phyloP scores from a whole-genome alignment of 768 basidiomycete species.

The Lentinula boryana region DNA sequence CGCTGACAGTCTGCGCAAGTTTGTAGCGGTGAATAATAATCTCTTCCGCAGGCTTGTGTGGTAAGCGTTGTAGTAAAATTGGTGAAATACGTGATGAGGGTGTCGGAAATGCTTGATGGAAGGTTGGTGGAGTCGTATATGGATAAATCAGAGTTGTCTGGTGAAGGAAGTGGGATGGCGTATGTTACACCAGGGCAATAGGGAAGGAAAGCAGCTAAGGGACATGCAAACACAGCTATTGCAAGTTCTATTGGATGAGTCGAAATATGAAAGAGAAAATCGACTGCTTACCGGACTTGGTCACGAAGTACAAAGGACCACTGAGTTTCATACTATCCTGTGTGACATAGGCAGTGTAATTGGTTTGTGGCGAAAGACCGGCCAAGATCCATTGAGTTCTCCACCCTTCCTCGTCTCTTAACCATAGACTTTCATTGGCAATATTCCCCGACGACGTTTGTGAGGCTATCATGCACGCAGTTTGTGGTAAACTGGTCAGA shows the following conservation, averaged over 20 bases:
- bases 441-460: slow-evolving; percentile 31
- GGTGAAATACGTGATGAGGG: slow-evolving; percentile 52
- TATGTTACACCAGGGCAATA: slow-evolving; percentile 72
- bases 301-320: slow-evolving; percentile 65
- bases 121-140: slow-evolving; percentile 48
- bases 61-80: slow-evolving; percentile 73
- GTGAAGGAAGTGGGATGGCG: slow-evolving; percentile 58
- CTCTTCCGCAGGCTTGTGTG: slow-evolving; percentile 74
- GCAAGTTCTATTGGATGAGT: neutral
- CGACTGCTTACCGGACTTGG: slow-evolving; percentile 58
- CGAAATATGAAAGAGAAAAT: neutral
- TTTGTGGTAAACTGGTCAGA: slow-evolving; percentile 39
- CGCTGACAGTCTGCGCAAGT: slow-evolving; percentile 70
- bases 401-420: slow-evolving; percentile 54
- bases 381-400: slow-evolving; percentile 62
- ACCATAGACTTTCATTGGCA: slow-evolving; percentile 46
- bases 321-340: slow-evolving; percentile 50
- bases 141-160: slow-evolving; percentile 27
- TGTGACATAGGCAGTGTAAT: slow-evolving; percentile 73
- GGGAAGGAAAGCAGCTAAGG: slow-evolving; percentile 62
- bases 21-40: slow-evolving; percentile 72
- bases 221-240: slow-evolving; percentile 61
- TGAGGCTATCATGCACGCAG: slow-evolving; percentile 51
- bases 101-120: slow-evolving; percentile 38
- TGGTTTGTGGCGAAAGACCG: slow-evolving; percentile 56